phyloP scores from a whole-genome alignment of 768 basidiomycete species.

The Mycena sanguinolenta region DNA sequence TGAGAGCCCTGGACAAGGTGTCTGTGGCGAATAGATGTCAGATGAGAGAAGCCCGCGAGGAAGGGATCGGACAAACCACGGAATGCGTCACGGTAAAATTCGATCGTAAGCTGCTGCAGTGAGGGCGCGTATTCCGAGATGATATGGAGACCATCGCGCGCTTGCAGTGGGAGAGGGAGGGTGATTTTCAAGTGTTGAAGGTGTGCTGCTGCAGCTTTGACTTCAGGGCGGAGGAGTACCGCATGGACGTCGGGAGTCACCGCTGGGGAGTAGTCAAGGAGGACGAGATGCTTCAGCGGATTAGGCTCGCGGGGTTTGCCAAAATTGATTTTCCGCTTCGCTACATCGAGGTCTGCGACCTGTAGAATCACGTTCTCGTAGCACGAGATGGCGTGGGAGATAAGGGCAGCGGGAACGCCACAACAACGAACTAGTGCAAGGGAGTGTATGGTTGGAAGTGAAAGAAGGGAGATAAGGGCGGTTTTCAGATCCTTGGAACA shows the following conservation, averaged over 20 bases:
- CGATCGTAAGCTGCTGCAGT: too few relatives aligned
- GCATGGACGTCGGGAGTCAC: slow-evolving; percentile 6
- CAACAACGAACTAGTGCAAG: slow-evolving; percentile 8
- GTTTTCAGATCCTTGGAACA: slow-evolving; percentile 4
- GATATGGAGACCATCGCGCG: too few relatives aligned
- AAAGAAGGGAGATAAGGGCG: background rate
- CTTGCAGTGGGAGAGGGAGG: background rate
- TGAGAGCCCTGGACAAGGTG: background rate
- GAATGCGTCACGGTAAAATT: too few relatives aligned
- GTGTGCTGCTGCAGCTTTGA: slow-evolving; percentile 5
- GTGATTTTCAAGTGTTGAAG: slow-evolving; percentile 13
- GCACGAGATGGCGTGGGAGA: slow-evolving; percentile 8
- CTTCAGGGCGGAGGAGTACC: slow-evolving; percentile 11
- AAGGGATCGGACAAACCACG: too few relatives aligned
- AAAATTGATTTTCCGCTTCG: slow-evolving; percentile 2
- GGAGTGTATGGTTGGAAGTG: slow-evolving; percentile 8
- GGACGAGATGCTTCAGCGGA: slow-evolving; percentile 11
- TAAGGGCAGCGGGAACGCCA: slow-evolving; percentile 3
- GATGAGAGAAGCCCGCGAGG: too few relatives aligned
- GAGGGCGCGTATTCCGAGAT: too few relatives aligned
- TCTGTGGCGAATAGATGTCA: slow-evolving; percentile 2
- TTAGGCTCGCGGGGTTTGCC: slow-evolving; percentile 5
- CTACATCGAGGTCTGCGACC: slow-evolving; percentile 9
- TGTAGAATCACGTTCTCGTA: slow-evolving; percentile 9
- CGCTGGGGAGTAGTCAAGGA: slow-evolving; percentile 7